A percentile compares a stretch with the other conserved stretches of the same genome.
phyloP scores from a whole-genome alignment of 1,284 basidiomycete genomes.

The Malassezia brasiliensis region DNA sequence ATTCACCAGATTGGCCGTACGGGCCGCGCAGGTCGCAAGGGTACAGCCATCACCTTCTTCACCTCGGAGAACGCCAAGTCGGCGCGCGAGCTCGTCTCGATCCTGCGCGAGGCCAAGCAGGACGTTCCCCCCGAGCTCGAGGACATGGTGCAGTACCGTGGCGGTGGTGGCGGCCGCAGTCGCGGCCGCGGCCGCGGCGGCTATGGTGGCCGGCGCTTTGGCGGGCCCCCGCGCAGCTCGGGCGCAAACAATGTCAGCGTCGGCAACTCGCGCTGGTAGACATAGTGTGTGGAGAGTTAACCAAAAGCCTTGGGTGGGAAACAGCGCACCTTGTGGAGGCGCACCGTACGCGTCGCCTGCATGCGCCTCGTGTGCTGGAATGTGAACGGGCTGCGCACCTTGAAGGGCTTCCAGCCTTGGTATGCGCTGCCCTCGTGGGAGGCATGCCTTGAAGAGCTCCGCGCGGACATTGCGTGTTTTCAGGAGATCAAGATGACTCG shows the following conservation, averaged over 20 bases:
- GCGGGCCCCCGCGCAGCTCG: conserved; percentile 26
- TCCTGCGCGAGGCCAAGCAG: conserved; percentile 82
- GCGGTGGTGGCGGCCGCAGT: conserved; percentile 36
- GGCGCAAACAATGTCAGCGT: conserved; percentile 38
- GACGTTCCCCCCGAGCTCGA: conserved; percentile 76
- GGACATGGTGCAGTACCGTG: conserved; percentile 78
- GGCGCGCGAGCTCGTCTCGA: conserved; percentile 79
- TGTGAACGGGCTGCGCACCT: conserved; percentile 44
- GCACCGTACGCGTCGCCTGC: neutral
- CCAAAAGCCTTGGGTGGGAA: no score
- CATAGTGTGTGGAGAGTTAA: neutral
- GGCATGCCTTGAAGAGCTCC: conserved; percentile 36
- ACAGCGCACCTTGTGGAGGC: neutral
- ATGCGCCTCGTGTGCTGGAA: conserved; percentile 33
- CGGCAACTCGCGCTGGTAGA: conserved; percentile 29
- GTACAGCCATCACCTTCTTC: conserved; percentile 91
- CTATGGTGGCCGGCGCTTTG: conserved; percentile 27
- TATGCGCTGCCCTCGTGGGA: conserved; percentile 35
- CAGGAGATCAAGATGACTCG: conserved; percentile 46
- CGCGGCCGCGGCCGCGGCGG: conserved; percentile 30
- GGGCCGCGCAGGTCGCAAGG: conserved; percentile 61
- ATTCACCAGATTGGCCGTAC: conserved; percentile 80
- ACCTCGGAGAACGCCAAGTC: conserved; percentile 73
- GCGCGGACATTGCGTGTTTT: conserved; percentile 42
- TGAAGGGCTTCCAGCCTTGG: conserved; percentile 43